Conservation (phyloP, 2,329 filamentous ascomycete species). For the Trichoderma endophyticum region DNA sequence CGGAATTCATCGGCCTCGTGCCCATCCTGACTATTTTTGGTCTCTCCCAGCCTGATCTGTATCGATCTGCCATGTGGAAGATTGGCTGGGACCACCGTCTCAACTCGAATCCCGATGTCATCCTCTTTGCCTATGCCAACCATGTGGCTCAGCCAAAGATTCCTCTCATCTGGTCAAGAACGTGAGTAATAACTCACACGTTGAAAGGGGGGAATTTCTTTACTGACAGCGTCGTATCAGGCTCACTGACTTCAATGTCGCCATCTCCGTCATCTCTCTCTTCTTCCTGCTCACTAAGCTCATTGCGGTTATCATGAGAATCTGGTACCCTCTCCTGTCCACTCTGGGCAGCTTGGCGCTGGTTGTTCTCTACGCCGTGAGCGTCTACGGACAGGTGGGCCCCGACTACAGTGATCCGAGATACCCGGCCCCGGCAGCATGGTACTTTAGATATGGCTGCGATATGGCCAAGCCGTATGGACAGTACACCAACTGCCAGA, state of each 20-base stretch:
- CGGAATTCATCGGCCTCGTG: conserved; percentile 65
- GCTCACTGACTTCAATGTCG: conserved; percentile 71
- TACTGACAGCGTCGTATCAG: conserved; percentile 40
- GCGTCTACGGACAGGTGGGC: conserved; percentile 67
- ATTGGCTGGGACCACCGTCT: conserved; percentile 68
- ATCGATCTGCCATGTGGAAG: conserved; percentile 68
- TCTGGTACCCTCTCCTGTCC: conserved; percentile 66
- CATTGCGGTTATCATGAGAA: conserved; percentile 66
- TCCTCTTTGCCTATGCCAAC: conserved; percentile 73
- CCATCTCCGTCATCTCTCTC: conserved; percentile 70
- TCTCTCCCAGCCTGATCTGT: conserved; percentile 69
- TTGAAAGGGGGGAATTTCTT: background rate
- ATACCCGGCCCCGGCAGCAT: conserved; percentile 61
- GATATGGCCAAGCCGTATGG: conserved; percentile 52
- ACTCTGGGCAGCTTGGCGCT: conserved; percentile 56
- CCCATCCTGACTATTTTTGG: conserved; percentile 67
- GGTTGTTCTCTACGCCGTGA: conserved; percentile 61
- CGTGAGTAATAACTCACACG: conserved; percentile 50
- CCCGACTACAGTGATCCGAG: conserved; percentile 67
- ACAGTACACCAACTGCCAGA: conserved; percentile 58
- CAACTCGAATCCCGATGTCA: conserved; percentile 68
- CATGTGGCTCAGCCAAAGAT: conserved; percentile 58
- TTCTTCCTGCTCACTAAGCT: conserved; percentile 72
- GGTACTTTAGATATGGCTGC: conserved; percentile 74
- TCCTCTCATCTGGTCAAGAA: conserved; percentile 69